Evolutionary conservation across 73 alveolate genomes (phyloP), one percentile per base, ranked within the genome.

Genomic region (Blepharisma japonicum): DNA sequence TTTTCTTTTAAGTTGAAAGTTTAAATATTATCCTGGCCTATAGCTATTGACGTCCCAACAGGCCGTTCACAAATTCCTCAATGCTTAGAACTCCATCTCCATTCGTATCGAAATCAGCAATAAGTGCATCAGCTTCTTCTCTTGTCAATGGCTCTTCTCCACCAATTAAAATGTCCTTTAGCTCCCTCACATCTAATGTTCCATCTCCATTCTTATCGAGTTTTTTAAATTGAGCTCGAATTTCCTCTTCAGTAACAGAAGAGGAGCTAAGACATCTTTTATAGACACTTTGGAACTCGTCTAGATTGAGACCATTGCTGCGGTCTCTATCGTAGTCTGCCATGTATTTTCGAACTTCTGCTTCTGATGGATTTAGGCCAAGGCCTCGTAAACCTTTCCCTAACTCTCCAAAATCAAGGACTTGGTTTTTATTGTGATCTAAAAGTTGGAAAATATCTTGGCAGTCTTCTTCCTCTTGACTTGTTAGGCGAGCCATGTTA

Each of bases 11-110:
- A 32, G 42, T 32, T 32, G 42, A 32, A 32, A 32, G 42, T 32
- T 32, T 32, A 32, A 32, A 32, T 32, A 32, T 32, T 32, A 32
- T 32, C 42, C 42, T 32, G 42, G 42, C 42, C 42, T 32, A 32
- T 32, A 32, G 0, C 3, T 32, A 32, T 32, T 32, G 42, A 32
- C 42, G 42, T 32, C 42, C 42, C 42, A 32, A 3, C 42, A 32
- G 42, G 42, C 42, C 42, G 42, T 32, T 32, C 42, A 32, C 42
- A 68, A 79, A 79, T 68, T 79, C 86, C 3, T 79, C 86, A 21
- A 79, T 55, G 23, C 81, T 79, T 32, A 79, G 80, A 55, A 79
- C 86, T 67, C 86, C 86, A 68, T 79, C 86, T 14, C 81, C 81
- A 48, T 79, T 79, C 0, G 56, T 72, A 68, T 79, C 86, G 27